These are phyloP conservation scores for Sporodiniella umbellata DNA, from an alignment of 371 early-diverging fungal genomes.

Conservation along the genomic window DNA sequence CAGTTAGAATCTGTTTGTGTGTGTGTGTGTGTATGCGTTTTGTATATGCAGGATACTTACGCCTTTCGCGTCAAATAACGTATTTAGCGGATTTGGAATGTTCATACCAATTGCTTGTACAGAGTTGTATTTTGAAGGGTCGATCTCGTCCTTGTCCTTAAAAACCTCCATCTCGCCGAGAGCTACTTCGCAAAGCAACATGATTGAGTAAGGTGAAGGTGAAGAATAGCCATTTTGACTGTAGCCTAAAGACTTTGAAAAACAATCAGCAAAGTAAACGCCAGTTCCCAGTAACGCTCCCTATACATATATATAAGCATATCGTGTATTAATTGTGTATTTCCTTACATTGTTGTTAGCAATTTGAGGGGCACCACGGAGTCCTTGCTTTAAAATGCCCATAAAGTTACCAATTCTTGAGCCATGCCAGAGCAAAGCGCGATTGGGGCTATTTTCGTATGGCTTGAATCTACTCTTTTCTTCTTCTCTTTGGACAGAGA, in stretches of 20 bases:
- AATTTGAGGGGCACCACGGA: constrained; percentile 30
- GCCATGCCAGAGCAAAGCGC: constrained; percentile 54
- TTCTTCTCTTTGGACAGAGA: constrained; percentile 26
- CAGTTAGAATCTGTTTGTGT: not conserved
- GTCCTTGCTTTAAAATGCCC: constrained; percentile 48
- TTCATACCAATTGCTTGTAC: constrained; percentile 47
- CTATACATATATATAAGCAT: constrained; percentile 12
- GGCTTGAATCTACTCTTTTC: constrained; percentile 26
- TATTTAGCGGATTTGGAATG: constrained; percentile 35
- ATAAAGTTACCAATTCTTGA: constrained; percentile 41
- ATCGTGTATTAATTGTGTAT: too few relatives aligned
- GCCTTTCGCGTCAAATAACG: constrained; percentile 31
- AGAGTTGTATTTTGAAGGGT: constrained; percentile 12
- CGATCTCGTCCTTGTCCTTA: constrained; percentile 36
- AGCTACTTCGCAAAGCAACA: constrained; percentile 61
- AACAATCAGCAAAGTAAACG: constrained; percentile 61
- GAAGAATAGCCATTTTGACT: constrained; percentile 10
- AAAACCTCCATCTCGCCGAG: constrained; percentile 34
- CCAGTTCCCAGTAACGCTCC: constrained; percentile 51
- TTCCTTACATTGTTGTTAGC: constrained; percentile 31
- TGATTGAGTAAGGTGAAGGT: constrained; percentile 18
- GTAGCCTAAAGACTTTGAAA: constrained; percentile 46
- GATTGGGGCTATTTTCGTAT: constrained; percentile 21
- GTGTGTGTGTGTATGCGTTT: too few relatives aligned
- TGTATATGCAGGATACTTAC: too few relatives aligned